phyloP scores from a whole-genome alignment of 139 green algal species.

The Monoraphidium neglectum region DNA sequence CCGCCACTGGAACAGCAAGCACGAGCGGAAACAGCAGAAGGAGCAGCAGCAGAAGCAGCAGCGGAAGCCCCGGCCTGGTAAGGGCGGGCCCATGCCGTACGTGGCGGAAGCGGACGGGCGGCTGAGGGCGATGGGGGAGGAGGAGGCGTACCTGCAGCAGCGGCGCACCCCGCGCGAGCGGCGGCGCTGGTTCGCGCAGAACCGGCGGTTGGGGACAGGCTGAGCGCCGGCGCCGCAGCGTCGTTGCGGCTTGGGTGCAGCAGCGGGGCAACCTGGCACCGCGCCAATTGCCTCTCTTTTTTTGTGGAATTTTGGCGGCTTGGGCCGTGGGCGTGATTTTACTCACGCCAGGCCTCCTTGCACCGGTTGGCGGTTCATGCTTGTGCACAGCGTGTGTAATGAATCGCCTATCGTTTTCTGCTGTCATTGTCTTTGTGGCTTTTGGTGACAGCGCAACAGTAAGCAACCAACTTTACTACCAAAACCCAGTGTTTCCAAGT shows the following conservation, averaged over 20 bases:
- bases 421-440: no score
- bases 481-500: no score
- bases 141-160: constrained; percentile 3
- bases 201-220: not conserved
- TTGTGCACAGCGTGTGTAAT: no score
- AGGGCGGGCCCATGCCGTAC: not conserved
- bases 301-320: not conserved
- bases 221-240: not conserved
- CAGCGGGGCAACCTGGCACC: not conserved
- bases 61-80: not conserved
- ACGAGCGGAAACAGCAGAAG: not conserved
- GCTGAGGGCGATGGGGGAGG: not conserved
- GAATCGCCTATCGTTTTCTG: no score
- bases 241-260: not conserved
- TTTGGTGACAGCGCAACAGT: no score
- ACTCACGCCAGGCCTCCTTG: not conserved
- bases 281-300: not conserved
- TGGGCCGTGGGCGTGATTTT: not conserved
- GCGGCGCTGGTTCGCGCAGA: not conserved
- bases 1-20: not conserved
- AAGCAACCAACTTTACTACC: no score
- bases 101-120: not conserved
- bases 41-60: no score
- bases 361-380: no score
- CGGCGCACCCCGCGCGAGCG: not conserved